These are phyloP conservation scores for Macadamia integrifolia DNA, from an alignment of 164 flowering plant species.

Conservation along the genomic window DNA sequence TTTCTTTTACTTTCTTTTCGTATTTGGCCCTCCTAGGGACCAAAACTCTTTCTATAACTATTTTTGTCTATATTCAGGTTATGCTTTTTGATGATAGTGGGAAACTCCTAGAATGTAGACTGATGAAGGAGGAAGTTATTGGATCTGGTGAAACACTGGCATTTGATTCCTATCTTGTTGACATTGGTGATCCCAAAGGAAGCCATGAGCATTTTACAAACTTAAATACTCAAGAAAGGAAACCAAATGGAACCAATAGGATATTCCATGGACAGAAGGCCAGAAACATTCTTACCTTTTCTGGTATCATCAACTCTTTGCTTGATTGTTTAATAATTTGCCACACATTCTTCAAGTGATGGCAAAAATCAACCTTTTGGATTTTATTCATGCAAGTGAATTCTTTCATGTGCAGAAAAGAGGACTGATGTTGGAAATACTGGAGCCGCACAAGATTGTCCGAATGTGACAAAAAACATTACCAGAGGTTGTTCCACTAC, in stretches of 20 bases:
- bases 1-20: neutral
- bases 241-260: slow-evolving; percentile 11
- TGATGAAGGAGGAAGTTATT: slow-evolving; percentile 56
- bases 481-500: neutral
- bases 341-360: neutral
- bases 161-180: slow-evolving; percentile 55
- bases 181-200: slow-evolving; percentile 55
- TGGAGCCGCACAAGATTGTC: neutral
- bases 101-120: slow-evolving; percentile 49
- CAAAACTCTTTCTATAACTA: neutral
- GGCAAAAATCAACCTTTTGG: neutral
- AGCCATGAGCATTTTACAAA: slow-evolving; percentile 20
- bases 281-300: slow-evolving; percentile 11
- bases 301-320: slow-evolving; percentile 16
- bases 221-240: slow-evolving; percentile 18
- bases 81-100: slow-evolving; percentile 68
- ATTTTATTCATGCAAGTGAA: neutral
- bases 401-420: neutral
- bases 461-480: neutral
- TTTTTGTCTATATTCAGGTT: slow-evolving; percentile 32
- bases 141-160: slow-evolving; percentile 54
- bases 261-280: slow-evolving; percentile 15
- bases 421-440: neutral
- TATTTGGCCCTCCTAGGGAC: neutral
- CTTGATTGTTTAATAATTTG: neutral